Evolutionary conservation across 805 yeast genomes (phyloP), one percentile per base, ranked within the genome.

Genomic region (Schwanniomyces pseudopolymorphus): DNA sequence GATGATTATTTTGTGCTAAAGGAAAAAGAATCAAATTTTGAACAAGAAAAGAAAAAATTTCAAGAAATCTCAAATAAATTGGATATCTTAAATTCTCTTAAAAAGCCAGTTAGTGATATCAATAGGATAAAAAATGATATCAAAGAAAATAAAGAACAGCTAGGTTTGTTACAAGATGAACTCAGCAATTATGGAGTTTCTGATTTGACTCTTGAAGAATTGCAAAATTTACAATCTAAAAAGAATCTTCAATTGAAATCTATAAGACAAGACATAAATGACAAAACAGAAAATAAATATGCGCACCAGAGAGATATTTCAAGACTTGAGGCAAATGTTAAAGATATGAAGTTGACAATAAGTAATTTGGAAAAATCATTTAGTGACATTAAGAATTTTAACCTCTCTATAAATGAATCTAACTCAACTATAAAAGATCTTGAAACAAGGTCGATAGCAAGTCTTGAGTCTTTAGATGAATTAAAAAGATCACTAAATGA

Each of bases 301-400:
- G 45, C 56, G 4, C 60, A 63, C 7, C 74, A 77, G 21, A 70
- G 70, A 37, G 80, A 77, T 31, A 45, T 77, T 17, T 66, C 70
- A 6, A 62, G 69, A 11, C 52, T 82, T 19, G 85, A 84, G 47
- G 73, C 67, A 27, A 62, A 63, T 28, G 62, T 83, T 11, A 81
- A 81, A 47, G 87, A 83, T 53, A 72, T 75, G 44, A 70, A 72
- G 53, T 60, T 85, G 38, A 54, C 58, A 2, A 76, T 87, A 21
- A 78, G 80, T 52, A 73, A 77, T 38, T 59, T 81, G 46, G 87
- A 84, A 55, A 71, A 68, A 40, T 64, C 80, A 4, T 64, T 80
- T 25, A 59, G 73, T 39, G 85, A 82, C 46, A 68, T 74, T 28
- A 65, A 65, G 17, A 72, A 67, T 44, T 55, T 78, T 44, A 63